phyloP scores from a whole-genome alignment of 306 rosid genomes.

The Leucaena leucocephala region DNA sequence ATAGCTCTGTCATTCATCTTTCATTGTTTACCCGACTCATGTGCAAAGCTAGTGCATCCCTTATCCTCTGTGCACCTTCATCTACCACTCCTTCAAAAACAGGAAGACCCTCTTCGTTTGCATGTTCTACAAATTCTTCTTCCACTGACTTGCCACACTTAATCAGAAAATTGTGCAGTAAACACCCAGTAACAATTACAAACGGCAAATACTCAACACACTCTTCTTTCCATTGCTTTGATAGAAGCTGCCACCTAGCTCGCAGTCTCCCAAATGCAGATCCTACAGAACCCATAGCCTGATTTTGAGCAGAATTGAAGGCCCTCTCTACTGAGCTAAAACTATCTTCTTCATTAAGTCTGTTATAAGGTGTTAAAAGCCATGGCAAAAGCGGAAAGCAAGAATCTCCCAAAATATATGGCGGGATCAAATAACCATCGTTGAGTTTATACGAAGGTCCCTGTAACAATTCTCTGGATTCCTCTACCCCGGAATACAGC shows the following conservation, averaged over 20 bases:
- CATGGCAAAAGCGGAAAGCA: constrained; percentile 82
- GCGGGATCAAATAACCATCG: constrained; percentile 64
- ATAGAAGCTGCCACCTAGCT: constrained; percentile 66
- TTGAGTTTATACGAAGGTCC: constrained; percentile 54
- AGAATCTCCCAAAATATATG: constrained; percentile 71
- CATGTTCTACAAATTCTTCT: constrained; percentile 36
- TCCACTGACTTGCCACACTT: constrained; percentile 54
- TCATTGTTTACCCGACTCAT: constrained; percentile 60
- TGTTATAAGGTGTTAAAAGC: constrained; percentile 78
- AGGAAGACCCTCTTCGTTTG: constrained; percentile 43
- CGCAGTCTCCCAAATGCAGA: constrained; percentile 61
- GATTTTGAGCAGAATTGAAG: constrained; percentile 57
- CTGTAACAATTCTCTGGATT: constrained; percentile 62
- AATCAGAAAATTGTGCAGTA: constrained; percentile 83
- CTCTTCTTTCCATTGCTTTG: constrained; percentile 71
- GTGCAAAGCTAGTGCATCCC: constrained; percentile 75
- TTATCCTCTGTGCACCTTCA: constrained; percentile 59
- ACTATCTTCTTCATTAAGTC: constrained; percentile 55
- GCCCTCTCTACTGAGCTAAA: constrained; percentile 54
- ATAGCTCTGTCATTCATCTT: constrained; percentile 47
- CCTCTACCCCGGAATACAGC: constrained; percentile 59
- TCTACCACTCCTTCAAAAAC: constrained; percentile 55
- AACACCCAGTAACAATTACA: constrained; percentile 68
- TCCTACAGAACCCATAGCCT: constrained; percentile 55
- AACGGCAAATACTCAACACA: constrained; percentile 68